phyloP scores from a whole-genome alignment of 176 grass and related monocot genomes.

The Triticum monococcum region DNA sequence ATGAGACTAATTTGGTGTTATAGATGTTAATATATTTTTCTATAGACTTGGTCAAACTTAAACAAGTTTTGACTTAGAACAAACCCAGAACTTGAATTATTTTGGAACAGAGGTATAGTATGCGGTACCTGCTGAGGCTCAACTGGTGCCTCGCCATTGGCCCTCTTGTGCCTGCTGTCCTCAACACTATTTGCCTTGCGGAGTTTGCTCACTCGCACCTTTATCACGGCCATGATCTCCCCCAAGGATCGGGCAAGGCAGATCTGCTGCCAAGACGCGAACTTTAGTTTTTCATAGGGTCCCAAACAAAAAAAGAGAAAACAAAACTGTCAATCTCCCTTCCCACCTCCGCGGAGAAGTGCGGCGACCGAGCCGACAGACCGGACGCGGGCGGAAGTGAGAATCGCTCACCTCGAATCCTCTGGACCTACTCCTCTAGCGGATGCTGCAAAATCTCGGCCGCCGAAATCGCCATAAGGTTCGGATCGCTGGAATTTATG shows the following conservation, averaged over 20 bases:
- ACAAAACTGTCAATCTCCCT: neutral
- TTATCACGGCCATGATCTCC: slow-evolving; percentile 20
- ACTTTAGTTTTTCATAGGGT: neutral
- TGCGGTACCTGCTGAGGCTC: neutral
- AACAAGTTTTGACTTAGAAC: too few relatives aligned
- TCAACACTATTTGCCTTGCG: neutral
- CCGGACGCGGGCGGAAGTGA: neutral
- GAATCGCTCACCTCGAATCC: neutral
- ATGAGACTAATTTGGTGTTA: too few relatives aligned
- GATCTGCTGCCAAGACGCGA: neutral
- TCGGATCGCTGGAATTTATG: neutral
- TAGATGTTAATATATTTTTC: too few relatives aligned
- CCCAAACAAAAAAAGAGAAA: neutral
- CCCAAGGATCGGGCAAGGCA: neutral
- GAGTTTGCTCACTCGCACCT: neutral
- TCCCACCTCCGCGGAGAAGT: neutral
- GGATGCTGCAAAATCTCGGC: neutral
- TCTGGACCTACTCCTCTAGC: neutral
- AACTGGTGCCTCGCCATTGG: neutral
- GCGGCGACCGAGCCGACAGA: neutral
- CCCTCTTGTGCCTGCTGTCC: neutral
- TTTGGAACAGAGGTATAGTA: too few relatives aligned
- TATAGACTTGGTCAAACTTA: too few relatives aligned
- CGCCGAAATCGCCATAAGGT: neutral
- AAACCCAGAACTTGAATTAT: too few relatives aligned